These are phyloP conservation scores for Serendipita sp. DNA, from an alignment of 768 basidiomycete genomes.

Conservation along the genomic window DNA sequence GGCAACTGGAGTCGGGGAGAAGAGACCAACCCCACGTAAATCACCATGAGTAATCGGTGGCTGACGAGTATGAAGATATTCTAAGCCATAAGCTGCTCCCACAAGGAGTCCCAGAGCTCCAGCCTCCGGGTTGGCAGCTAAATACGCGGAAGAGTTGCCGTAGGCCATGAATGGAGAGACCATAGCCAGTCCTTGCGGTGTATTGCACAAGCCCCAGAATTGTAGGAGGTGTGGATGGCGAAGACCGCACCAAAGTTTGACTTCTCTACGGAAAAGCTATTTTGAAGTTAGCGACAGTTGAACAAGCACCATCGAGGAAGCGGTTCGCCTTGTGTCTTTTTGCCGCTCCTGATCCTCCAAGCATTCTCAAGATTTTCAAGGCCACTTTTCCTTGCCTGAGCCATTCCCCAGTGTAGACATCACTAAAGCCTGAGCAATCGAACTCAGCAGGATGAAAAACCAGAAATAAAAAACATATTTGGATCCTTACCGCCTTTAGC, in stretches of 20 bases:
- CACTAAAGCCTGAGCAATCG: neutral
- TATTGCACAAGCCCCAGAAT: conserved; percentile 2
- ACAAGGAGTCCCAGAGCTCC: neutral
- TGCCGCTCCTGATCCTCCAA: neutral
- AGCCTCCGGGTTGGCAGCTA: neutral
- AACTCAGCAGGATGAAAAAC: neutral
- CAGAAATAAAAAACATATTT: neutral
- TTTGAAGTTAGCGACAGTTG: neutral
- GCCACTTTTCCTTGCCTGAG: conserved; percentile 2
- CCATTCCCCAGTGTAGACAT: conserved; percentile 7
- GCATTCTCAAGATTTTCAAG: neutral
- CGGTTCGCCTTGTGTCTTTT: neutral
- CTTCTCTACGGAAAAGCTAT: neutral
- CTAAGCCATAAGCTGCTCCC: neutral
- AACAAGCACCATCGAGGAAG: neutral
- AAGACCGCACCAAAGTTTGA: neutral
- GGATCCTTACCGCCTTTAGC: too few relatives aligned
- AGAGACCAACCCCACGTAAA: neutral
- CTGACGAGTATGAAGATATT: neutral
- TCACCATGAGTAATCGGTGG: conserved; percentile 5
- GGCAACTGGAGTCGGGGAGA: neutral
- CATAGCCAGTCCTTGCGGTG: conserved; percentile 1
- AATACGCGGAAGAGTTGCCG: neutral
- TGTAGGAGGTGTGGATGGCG: neutral
- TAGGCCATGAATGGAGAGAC: neutral